Conservation (phyloP, 257 asterid species). For the Solanum pinnatisectum region DNA sequence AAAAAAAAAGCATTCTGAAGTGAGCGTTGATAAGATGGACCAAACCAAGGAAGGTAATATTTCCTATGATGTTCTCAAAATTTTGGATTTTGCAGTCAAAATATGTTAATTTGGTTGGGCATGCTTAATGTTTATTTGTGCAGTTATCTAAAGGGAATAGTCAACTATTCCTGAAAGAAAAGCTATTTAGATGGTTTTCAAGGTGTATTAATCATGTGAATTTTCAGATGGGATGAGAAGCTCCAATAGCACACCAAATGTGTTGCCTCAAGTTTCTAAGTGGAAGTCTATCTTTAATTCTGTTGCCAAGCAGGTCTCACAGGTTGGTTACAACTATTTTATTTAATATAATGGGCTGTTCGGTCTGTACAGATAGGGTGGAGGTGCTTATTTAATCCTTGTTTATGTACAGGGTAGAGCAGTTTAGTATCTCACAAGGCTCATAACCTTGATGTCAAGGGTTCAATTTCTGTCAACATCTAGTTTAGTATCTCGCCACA, state of each 20-base stretch:
- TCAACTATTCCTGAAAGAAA: conserved; percentile 9
- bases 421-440: conserved; percentile 2
- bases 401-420: neutral
- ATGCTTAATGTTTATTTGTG: neutral
- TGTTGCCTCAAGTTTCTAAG: conserved; percentile 60
- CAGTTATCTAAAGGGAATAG: neutral
- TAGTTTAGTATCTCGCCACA: neutral
- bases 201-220: neutral
- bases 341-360: neutral
- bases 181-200: neutral
- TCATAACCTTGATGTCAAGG: neutral
- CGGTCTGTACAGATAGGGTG: neutral
- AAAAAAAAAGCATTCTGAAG: conserved; percentile 48
- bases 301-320: conserved; percentile 11
- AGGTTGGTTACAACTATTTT: neutral
- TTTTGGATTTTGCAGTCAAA: neutral
- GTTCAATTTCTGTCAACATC: neutral
- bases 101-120: neutral
- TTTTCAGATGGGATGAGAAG: conserved; percentile 52
- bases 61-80: neutral
- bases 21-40: conserved; percentile 21
- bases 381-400: neutral
- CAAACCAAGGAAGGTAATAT: conserved; percentile 37
- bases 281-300: conserved; percentile 31
- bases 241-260: conserved; percentile 26